A percentile compares a stretch with the other conserved stretches of the same genome.
phyloP scores from a whole-genome alignment of 495 filamentous ascomycete genomes.

The Amorphotheca resinae region DNA sequence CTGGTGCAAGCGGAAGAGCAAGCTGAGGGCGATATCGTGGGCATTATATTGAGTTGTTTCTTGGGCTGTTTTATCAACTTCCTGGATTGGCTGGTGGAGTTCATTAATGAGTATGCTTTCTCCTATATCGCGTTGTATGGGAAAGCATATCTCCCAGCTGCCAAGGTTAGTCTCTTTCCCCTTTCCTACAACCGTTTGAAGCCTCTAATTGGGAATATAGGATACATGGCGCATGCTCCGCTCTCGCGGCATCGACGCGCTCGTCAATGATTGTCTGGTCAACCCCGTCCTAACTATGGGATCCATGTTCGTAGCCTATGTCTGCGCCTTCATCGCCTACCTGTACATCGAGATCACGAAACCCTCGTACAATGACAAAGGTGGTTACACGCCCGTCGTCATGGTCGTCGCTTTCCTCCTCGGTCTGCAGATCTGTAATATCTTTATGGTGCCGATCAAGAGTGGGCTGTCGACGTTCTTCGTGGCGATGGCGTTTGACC shows the following conservation, averaged over 20 bases:
- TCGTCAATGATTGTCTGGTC: slow-evolving; percentile 83
- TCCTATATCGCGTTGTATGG: slow-evolving; percentile 87
- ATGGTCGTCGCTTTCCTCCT: slow-evolving; percentile 77
- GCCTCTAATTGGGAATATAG: slow-evolving; percentile 14
- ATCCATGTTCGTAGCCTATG: slow-evolving; percentile 68
- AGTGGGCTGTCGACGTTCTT: slow-evolving; percentile 72
- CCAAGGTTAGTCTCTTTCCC: slow-evolving; percentile 39
- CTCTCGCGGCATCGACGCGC: slow-evolving; percentile 77
- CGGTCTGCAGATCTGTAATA: slow-evolving; percentile 75
- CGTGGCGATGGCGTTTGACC: slow-evolving; percentile 79
- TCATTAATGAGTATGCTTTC: slow-evolving; percentile 76
- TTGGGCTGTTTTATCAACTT: slow-evolving; percentile 64
- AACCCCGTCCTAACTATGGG: slow-evolving; percentile 86
- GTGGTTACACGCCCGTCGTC: slow-evolving; percentile 49
- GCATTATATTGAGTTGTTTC: slow-evolving; percentile 53
- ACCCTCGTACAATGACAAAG: slow-evolving; percentile 61
- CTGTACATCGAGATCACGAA: slow-evolving; percentile 70
- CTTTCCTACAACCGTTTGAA: background rate
- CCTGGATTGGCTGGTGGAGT: slow-evolving; percentile 74
- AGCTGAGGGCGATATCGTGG: slow-evolving; percentile 54
- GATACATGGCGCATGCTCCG: slow-evolving; percentile 54
- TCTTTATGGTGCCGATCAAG: slow-evolving; percentile 73
- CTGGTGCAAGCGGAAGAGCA: slow-evolving; percentile 54
- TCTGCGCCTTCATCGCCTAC: slow-evolving; percentile 70
- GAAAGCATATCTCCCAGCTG: slow-evolving; percentile 69